Base-by-base conservation (phyloP, 2,329 filamentous ascomycete species). In the Metarhizium anisopliae region DNA sequence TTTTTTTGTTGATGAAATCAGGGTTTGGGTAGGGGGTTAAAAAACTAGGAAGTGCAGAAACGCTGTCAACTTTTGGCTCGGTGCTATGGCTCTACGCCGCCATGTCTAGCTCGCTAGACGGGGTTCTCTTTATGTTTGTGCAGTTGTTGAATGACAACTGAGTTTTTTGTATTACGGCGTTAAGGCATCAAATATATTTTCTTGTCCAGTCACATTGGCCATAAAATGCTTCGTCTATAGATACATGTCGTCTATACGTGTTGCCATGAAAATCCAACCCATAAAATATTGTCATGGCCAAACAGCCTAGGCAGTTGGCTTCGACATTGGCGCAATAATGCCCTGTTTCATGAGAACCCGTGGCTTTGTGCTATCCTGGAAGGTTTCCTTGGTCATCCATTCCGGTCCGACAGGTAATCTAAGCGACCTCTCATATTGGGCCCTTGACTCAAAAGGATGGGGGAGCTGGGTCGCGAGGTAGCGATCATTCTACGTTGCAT, bases 371-470 rank as follows among this genome's bases (percentile, higher is more conserved):
- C 83, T 83, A 63, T 87, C 84, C 77, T 97, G 92, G 80, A 94
- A 94, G 14, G 88, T 90, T 75, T 90, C 85, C 81, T 96, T 96
- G n/a, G 93, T 97, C 63, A 86, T 85, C 92, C 93, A 99, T 72
- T 99, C 93, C 16, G 88, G 90, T 1, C 94, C 94, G 58, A 97
- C 83, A 1, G 94, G 94, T 62, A 96, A 74, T 47, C 93, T 80
- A 57, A 97, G 76, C 60, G 87, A 89, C 52, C 93, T 79, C 77
- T 99, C 94, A 73, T 97, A 97, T 76, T 96, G 91, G 66, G 88
- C 81, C 62, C 80, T 81, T 32, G 82, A 90, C 77, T 96, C 93
- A 71, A 91, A 97, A n/a, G 85, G 86, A 72, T 95, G 89, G 52
- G 94, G 94, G 52, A 99, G 77, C 64, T 84, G 82, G 8, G 85